Evolutionary conservation across 306 rosid species (phyloP), one percentile per base, ranked within the genome.

Genomic region (Malus sylvestris): DNA sequence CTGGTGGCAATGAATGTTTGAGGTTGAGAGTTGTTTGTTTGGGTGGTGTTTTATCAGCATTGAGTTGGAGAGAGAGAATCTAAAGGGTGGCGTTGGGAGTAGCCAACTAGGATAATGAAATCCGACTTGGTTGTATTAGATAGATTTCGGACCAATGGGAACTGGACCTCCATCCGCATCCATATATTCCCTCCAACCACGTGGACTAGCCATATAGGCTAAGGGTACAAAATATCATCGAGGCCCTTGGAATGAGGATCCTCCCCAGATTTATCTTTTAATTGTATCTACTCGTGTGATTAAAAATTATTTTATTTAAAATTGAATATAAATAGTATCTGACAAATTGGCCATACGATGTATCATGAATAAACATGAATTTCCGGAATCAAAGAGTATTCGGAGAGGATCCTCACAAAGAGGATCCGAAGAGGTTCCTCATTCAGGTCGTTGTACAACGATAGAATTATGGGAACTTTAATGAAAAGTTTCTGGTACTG

Each of bases 61-160:
- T 67, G 65, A 60, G 59, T 67, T 9, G 75, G 20, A 2, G 73
- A 51, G 68, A 85, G 27, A 81, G 40, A 85, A 86, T 84, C 89
- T 79, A 73, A 78, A 61, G 83, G 58, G 67, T 63, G 62, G 78
- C n/a, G 68, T 51, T 60, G 67, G 79, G 91, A 72, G 84, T 84
- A 80, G 86, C 87, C 93, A 88, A 18, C 33, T 86, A 33, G 89
- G 96, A 90, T 81, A 76, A 89, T 87, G 95, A 89, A 84, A 95
- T 95, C 97, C 83, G 78, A 65, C 60, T 62, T 85, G 78, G 30
- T 80, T 75, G 60, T 75, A 73, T 64, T 85, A 91, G 98, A 95
- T 95, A 92, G 97, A 95, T 89, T 89, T 83, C 86, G 76, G 85
- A 82, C 99, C 99, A 95, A 95, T 95, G 68, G 71, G 87, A 81